Evolutionary conservation across 495 filamentous ascomycete genomes (phyloP), one percentile per base, ranked within the genome.

Genomic region (Cercophora samala): DNA sequence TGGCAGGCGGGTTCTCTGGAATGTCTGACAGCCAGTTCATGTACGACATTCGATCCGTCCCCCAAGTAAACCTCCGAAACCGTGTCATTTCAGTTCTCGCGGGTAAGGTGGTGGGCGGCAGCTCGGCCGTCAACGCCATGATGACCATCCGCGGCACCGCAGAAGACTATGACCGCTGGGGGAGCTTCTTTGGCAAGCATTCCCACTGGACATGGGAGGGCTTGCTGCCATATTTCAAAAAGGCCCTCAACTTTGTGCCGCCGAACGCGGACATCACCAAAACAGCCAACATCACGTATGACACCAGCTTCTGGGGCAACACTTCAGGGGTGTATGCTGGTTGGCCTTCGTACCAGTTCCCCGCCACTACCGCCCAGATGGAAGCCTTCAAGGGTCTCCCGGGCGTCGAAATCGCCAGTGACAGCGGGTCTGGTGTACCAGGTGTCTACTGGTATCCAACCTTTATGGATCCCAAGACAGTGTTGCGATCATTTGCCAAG

Each of bases 21-120:
- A 68, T 77, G 65, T 21, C 51, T n/a, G 69, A 72, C 54, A 0
- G 58, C 0, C 24, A 29, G 1, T 62, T 74, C 25, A 58, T 75
- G 61, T 83, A 78, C 63, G 70, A 76, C 64, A 82, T 83, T 65
- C 75, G 67, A 21, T 83, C 81, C 6, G 76, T 76, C 0, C 80
- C 78, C 0, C 79, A 83, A 61, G 64, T 60, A 24, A 71, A 75
- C 55, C 68, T 79, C 2, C 64, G 68, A 51, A 78, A 78, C 70
- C 72, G 77, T 42, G 74, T 71, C 24, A 68, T 79, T 19, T 46
- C 59, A 25, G 69, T 82, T 21, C 73, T 80, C 1, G 81, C 82
- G 1, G 87, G 86, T 0, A 87, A 87, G 67, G 75, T 82, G 5
- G 74, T 89, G 2, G 87, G 87, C 5, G 87, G 87, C 5, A 82